Base-by-base conservation (phyloP, 2,329 filamentous ascomycete species). In the Ceratocystis huliohia region DNA sequence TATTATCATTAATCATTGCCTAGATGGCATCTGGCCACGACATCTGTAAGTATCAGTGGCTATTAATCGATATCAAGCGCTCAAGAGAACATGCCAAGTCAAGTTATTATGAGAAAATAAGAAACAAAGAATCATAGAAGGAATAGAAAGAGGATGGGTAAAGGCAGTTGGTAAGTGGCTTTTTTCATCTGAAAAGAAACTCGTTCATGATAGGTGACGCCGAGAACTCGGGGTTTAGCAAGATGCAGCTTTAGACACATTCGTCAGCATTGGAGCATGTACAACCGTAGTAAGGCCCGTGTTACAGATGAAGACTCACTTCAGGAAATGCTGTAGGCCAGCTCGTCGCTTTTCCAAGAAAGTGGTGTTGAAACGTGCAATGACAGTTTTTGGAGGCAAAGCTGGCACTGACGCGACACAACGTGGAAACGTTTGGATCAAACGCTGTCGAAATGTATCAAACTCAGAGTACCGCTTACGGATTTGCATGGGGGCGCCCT, bases 151-250 rank as follows among this genome's bases (percentile, higher is more conserved):
- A 25, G 13, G 10, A 41, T 13, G 37, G 37, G 2, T 13, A 1
- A 13, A 41, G 37, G 37, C 10, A 41, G 10, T 41, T 41, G 37
- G 13, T 41, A 41, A 13, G 28, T 33, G 56, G 33, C 25, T 3
- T 2, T 63, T 67, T 63, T 80, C 71, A 84, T 64, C 79, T 80
- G 74, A 96, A 94, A 63, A 96, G 80, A 73, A 96, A 96, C 67
- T 96, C 91, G 74, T 94, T 96, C 56, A 96, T 80, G 1, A 96
- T 85, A 0, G 91, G 89, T n/a, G 90, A 94, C 10, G 89, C 88
- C 44, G 91, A 89, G 73, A 96, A 96, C 75, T 96, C 91, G 0
- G 93, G 93, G 74, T 96, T 96, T 37, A 96, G 78, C 70, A 97
- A 77, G 69, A 96, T 87, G 77, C 92, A 96, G 74, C 91, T 96